These are phyloP conservation scores for Pyrus hybrid DNA, from an alignment of 331 rosid genomes.

Conservation along the genomic window DNA sequence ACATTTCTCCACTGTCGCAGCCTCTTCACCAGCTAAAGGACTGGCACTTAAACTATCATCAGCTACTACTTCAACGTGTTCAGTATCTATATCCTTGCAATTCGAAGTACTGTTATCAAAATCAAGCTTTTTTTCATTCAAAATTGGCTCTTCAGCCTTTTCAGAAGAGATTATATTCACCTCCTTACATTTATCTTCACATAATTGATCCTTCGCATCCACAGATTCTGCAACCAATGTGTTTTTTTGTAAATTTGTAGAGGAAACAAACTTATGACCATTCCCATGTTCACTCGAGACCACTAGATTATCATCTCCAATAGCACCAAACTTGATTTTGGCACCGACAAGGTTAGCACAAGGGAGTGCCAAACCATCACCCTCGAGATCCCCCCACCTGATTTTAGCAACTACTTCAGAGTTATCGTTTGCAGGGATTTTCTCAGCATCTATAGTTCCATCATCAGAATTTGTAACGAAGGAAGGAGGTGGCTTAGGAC, in stretches of 20 bases:
- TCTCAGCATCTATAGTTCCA: slow-evolving; percentile 32
- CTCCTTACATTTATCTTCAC: slow-evolving; percentile 30
- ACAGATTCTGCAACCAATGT: slow-evolving; percentile 10
- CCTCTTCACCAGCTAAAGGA: slow-evolving; percentile 15
- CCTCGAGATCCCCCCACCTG: slow-evolving; percentile 62
- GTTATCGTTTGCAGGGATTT: slow-evolving; percentile 29
- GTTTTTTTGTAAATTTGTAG: slow-evolving; percentile 29
- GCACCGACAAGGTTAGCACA: slow-evolving; percentile 45
- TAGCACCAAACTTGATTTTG: slow-evolving; percentile 87
- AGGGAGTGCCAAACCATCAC: slow-evolving; percentile 33
- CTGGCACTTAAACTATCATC: slow-evolving; percentile 16
- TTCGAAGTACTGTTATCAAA: slow-evolving; percentile 21
- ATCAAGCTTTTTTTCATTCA: slow-evolving; percentile 24
- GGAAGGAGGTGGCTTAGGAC: slow-evolving; percentile 27
- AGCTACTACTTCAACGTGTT: slow-evolving; percentile 23
- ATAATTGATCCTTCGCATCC: slow-evolving; percentile 24
- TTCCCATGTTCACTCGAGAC: slow-evolving; percentile 39
- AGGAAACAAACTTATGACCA: slow-evolving; percentile 21
- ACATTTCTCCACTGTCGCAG: slow-evolving; percentile 16
- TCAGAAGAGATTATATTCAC: slow-evolving; percentile 24
- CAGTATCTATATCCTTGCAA: slow-evolving; percentile 27
- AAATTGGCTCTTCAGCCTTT: slow-evolving; percentile 15
- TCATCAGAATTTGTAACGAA: slow-evolving; percentile 23
- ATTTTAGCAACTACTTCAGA: slow-evolving; percentile 38
- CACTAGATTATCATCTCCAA: slow-evolving; percentile 61